phyloP scores from a whole-genome alignment of 2,329 filamentous ascomycete genomes.

The Byssoonygena ceratinophila region DNA sequence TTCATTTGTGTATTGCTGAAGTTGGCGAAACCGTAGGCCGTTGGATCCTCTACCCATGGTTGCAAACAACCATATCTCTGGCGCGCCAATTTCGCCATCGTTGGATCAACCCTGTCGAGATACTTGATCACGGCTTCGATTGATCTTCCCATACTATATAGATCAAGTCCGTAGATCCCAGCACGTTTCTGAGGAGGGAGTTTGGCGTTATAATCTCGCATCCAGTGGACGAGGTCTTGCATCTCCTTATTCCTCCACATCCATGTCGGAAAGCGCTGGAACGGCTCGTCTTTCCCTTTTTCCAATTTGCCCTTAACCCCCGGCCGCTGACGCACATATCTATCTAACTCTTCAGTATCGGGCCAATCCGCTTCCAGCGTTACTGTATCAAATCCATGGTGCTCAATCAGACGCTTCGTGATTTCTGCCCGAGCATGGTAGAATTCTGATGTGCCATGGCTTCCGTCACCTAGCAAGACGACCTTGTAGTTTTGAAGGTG shows the following conservation, averaged over 20 bases:
- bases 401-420: conserved; percentile 41
- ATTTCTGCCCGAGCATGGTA: conserved; percentile 44
- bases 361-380: conserved; percentile 47
- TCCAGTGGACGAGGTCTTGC: conserved; percentile 44
- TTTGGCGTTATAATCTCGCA: conserved; percentile 36
- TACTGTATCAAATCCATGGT: conserved; percentile 44
- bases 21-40: conserved; percentile 40
- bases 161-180: conserved; percentile 44
- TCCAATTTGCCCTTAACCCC: conserved; percentile 27
- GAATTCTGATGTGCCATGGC: conserved; percentile 48
- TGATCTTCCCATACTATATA: conserved; percentile 41
- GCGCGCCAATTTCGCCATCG: conserved; percentile 36
- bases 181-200: conserved; percentile 25
- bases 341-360: conserved; percentile 43
- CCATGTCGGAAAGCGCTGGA: conserved; percentile 45
- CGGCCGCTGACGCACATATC: conserved; percentile 41
- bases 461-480: conserved; percentile 39
- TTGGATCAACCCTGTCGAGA: conserved; percentile 38
- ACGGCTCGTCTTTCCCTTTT: conserved; percentile 29
- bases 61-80: conserved; percentile 39
- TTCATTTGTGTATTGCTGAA: conserved; percentile 29
- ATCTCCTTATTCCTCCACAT: conserved; percentile 48
- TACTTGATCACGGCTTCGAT: conserved; percentile 42
- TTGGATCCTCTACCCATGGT: conserved; percentile 42
- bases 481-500: conserved; percentile 32